Evolutionary conservation across 352 stramenopile species (phyloP), one percentile per base, ranked within the genome.

Genomic region (Phytopythium vexans): DNA sequence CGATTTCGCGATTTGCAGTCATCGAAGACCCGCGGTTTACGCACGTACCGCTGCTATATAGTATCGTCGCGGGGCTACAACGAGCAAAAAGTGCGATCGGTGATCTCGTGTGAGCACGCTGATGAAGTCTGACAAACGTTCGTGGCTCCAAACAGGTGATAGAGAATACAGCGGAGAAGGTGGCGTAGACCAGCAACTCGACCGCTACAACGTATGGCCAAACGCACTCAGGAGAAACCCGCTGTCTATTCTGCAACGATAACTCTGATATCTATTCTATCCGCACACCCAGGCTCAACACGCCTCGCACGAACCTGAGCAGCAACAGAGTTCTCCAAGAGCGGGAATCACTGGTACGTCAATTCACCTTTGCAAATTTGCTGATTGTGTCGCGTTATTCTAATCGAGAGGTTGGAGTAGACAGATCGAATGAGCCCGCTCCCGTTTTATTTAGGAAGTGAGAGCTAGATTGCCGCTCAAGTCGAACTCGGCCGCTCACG

Each of bases 11-110:
- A 27, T 2, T 27, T 49, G 41, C 56, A 90, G 82, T 93, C 33
- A 51, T 66, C 10, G 74, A 92, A 47, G 81, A 91, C 36, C 65
- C 74, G 7, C 65, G 68, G n/a, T 88, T 85, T 54, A 65, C 40
- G 6, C 77, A 92, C 56, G 68, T 94, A 1, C 88, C 87, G 34
- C 63, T 96, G 38, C 60, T 97, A 10, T 97, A 96, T 65, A 87
- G 80, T 41, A 86, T 96, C 47, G 56, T 95, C 3, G 62, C 64
- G 2, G 72, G 57, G 16, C 49, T 86, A 27, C 80, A 88, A 46
- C 66, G 71, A 47, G 52, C 44, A 21, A 64, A 57, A 60, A 64
- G 66, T 74, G 60, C 49, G 48, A n/a, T 12, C 14, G 8, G 4
- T 1, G 9, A 10, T 34, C 38, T 6, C 27, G 31, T 9, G n/a